Evolutionary conservation across 441 rosid genomes (phyloP), one percentile per base, ranked within the genome.

Genomic region (Kokia cookei): DNA sequence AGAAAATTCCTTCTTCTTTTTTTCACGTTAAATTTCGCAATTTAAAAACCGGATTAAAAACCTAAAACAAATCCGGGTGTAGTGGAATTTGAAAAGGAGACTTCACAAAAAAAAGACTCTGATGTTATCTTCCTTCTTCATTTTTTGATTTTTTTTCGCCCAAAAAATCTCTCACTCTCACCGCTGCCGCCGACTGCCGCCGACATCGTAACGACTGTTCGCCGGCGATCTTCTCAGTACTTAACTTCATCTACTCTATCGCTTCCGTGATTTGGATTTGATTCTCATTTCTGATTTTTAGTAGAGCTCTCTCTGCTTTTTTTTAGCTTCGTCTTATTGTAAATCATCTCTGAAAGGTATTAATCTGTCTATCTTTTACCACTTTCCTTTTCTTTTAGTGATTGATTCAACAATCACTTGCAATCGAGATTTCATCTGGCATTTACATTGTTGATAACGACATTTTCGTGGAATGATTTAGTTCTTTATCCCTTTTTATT

Each of bases 181-280:
- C 32, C 61, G 61, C 86, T 88, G 61, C 83, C 86, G 92, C 88
- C 90, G 91, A 76, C 87, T 61, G 50, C 79, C 75, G 72, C 73
- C 67, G 60, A 37, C n/a, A 29, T 57, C 4, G 19, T 27, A 60
- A 60, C 64, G 2, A 13, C 66, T 29, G 15, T 75, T 37, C 66
- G 37, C 65, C 73, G 53, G 37, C 40, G 40, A 71, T 57, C 65
- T 19, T 35, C 73, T 55, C 53, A 32, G 7, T n/a, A 69, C 19
- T 65, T 8, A 51, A 57, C 40, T 6, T 57, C 47, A 10, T 69
- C 14, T 7, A 22, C 6, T 22, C 10, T 7, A 10, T 71, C 14
- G 53, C 61, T 69, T 70, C 37, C 26, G 63, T 71, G 40, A 37
- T 57, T 19, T 24, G 61, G 61, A 37, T 40, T 71, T 57, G 26